phyloP scores from a whole-genome alignment of 1,284 basidiomycete species.

The Pterulicium gracile region DNA sequence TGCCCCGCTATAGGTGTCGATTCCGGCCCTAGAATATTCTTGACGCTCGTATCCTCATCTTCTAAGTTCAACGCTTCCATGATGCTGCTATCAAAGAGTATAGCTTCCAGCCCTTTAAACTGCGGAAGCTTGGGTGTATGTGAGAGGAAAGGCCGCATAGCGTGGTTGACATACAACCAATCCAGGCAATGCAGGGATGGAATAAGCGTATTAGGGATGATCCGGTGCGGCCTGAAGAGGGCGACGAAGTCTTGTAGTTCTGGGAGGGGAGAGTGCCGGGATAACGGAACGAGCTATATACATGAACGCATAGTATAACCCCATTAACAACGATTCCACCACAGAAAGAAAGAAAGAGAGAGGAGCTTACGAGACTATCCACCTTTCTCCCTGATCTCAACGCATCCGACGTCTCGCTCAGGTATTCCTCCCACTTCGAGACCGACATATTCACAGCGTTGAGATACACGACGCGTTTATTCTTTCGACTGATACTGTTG shows the following conservation, averaged over 20 bases:
- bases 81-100: not conserved
- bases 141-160: constrained; percentile 33
- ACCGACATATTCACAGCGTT: constrained; percentile 63
- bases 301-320: too few species aligned
- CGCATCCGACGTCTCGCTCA: constrained; percentile 30
- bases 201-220: constrained; percentile 76
- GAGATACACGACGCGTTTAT: constrained; percentile 60
- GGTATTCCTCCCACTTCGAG: constrained; percentile 52
- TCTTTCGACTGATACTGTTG: constrained; percentile 25
- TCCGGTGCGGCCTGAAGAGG: constrained; percentile 62
- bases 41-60: constrained; percentile 42
- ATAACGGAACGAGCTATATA: constrained; percentile 69
- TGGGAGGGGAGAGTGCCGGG: constrained; percentile 77
- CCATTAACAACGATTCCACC: constrained; percentile 1
- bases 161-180: constrained; percentile 53
- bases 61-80: constrained; percentile 13
- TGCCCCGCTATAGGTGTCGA: constrained; percentile 30
- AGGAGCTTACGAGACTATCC: constrained; percentile 42
- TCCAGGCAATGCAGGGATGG: constrained; percentile 52
- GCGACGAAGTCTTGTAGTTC: constrained; percentile 74
- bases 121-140: constrained; percentile 4
- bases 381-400: constrained; percentile 37
- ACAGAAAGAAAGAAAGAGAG: not conserved
- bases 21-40: constrained; percentile 42
- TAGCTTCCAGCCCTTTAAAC: not conserved